Evolutionary conservation across 1,284 basidiomycete species (phyloP).

Genomic region (Coniophora puteana): DNA sequence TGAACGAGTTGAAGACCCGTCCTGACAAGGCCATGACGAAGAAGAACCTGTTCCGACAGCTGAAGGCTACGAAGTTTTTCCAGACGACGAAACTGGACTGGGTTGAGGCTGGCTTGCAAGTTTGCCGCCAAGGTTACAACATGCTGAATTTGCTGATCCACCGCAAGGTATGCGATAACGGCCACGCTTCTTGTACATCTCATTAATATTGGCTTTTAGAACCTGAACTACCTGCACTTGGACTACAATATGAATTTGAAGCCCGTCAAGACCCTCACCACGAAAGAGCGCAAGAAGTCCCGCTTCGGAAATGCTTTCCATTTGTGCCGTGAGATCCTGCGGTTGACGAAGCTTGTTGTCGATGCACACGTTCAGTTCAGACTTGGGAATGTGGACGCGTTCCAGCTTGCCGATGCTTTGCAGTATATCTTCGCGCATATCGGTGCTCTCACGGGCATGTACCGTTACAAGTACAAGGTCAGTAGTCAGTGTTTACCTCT

Average conservation of each 20-base stretch:
- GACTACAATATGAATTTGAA: constrained; percentile 97
- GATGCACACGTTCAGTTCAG: constrained; percentile 99
- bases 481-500: constrained; percentile 13
- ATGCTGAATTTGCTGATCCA: constrained; percentile 99
- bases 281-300: constrained; percentile 99
- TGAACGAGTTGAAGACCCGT: constrained; percentile 89
- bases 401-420: constrained; percentile 97
- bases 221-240: constrained; percentile 92
- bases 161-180: constrained; percentile 68
- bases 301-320: constrained; percentile 99
- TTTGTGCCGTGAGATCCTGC: constrained; percentile 94
- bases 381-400: constrained; percentile 97
- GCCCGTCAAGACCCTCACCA: constrained; percentile 98
- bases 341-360: constrained; percentile 97
- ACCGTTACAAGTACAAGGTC: constrained; percentile 98
- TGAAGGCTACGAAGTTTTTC: constrained; percentile 99
- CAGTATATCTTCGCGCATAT: constrained; percentile 99
- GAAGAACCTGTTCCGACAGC: constrained; percentile 93
- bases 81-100: constrained; percentile 97
- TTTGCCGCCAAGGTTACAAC: constrained; percentile 98
- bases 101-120: constrained; percentile 99
- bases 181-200: constrained; percentile 1
- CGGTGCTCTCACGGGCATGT: constrained; percentile 98
- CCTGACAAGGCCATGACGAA: constrained; percentile 97
- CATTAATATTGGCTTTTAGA: constrained; percentile 42